phyloP scores from a whole-genome alignment of 2,329 filamentous ascomycete species.

The Nannizziopsis barbatae region DNA sequence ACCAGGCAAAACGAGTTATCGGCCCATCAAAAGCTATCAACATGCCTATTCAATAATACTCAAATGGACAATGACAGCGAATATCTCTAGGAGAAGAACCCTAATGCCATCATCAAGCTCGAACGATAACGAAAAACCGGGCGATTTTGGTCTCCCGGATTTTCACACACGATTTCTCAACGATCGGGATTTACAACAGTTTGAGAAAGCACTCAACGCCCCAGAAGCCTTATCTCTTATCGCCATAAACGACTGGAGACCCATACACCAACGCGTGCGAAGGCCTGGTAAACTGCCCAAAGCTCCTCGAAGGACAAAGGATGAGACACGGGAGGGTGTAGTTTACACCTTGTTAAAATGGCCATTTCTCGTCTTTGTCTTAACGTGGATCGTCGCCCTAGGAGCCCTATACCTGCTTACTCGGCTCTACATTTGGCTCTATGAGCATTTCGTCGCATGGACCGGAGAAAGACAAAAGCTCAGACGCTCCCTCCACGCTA shows the following conservation, averaged over 20 bases:
- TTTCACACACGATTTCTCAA: slow-evolving; percentile 65
- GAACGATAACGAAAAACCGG: slow-evolving; percentile 17
- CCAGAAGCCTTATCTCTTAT: slow-evolving; percentile 69
- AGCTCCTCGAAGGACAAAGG: slow-evolving; percentile 49
- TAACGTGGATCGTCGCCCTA: slow-evolving; percentile 67
- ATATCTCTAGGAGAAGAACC: background rate
- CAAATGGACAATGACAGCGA: background rate
- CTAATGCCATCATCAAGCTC: background rate
- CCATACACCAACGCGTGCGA: slow-evolving; percentile 62
- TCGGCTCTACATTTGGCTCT: slow-evolving; percentile 77
- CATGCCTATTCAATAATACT: background rate
- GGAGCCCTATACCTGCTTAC: slow-evolving; percentile 66
- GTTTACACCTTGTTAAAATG: slow-evolving; percentile 84
- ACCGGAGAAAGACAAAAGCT: slow-evolving; percentile 63
- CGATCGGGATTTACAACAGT: slow-evolving; percentile 61
- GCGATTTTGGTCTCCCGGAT: slow-evolving; percentile 67
- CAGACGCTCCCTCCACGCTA: slow-evolving; percentile 57
- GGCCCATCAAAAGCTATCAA: too few species aligned
- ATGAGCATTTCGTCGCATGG: slow-evolving; percentile 89
- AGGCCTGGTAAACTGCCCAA: slow-evolving; percentile 39
- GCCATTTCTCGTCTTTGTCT: slow-evolving; percentile 71
- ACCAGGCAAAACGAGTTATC: background rate
- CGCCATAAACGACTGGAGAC: slow-evolving; percentile 91
- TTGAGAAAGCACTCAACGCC: slow-evolving; percentile 69
- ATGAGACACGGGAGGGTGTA: slow-evolving; percentile 91